phyloP scores from a whole-genome alignment of 1,284 basidiomycete genomes.

The Spongiforma sp. region DNA sequence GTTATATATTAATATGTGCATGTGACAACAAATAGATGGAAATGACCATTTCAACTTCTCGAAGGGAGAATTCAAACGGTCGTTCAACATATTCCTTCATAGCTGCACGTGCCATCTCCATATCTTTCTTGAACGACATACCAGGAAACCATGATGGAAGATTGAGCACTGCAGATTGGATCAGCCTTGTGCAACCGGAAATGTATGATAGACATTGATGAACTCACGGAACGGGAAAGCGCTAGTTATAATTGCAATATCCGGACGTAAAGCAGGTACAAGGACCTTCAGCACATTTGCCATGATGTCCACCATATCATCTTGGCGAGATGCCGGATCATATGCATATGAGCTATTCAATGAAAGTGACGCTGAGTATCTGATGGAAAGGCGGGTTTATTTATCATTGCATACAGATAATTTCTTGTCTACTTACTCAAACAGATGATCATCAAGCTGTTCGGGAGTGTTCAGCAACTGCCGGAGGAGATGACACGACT shows the following conservation, averaged over 20 bases:
- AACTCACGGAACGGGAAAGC: not conserved
- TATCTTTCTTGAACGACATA: not conserved
- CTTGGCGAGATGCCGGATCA: not conserved
- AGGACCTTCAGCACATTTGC: not conserved
- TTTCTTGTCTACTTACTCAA: constrained; percentile 1
- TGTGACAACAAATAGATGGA: not conserved
- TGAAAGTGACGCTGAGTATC: constrained; percentile 17
- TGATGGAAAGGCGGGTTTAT: not conserved
- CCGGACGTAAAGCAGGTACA: constrained; percentile 1
- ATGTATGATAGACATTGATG: not conserved
- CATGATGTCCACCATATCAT: not conserved
- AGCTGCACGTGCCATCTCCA: not conserved
- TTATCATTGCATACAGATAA: not conserved
- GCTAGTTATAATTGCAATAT: not conserved
- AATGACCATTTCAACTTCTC: not conserved
- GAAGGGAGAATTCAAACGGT: not conserved
- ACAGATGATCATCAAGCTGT: constrained; percentile 9
- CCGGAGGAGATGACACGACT: not conserved
- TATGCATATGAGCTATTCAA: constrained; percentile 16
- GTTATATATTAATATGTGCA: not conserved
- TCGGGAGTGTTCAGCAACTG: not conserved
- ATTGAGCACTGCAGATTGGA: not conserved
- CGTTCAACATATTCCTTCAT: not conserved
- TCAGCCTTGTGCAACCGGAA: not conserved
- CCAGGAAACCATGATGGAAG: not conserved